A percentile compares a stretch with the other conserved stretches of the same genome.
Conservation (phyloP, 768 basidiomycete genomes). For the Tephrocybe sp. region DNA sequence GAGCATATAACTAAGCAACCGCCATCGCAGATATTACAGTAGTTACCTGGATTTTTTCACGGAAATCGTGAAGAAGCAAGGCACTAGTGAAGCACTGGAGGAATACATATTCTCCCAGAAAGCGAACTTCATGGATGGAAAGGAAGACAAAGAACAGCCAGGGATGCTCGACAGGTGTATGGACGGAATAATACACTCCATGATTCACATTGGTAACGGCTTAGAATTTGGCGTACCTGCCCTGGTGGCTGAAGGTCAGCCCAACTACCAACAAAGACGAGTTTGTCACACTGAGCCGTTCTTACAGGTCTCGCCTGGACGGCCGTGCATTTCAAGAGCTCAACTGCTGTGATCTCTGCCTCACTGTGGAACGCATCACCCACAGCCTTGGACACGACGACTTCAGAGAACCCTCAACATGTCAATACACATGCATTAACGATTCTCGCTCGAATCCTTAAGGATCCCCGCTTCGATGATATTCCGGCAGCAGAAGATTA, state of each 20-base stretch:
- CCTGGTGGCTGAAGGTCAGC: constrained; percentile 66
- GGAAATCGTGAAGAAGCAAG: constrained; percentile 35
- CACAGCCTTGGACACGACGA: too few species aligned
- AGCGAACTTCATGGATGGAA: constrained; percentile 38
- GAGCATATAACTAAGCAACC: too few species aligned
- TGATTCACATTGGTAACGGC: constrained; percentile 66
- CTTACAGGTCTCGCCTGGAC: constrained; percentile 54
- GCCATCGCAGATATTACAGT: constrained; percentile 53
- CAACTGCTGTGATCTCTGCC: constrained; percentile 31
- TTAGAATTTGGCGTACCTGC: constrained; percentile 61
- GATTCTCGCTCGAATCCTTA: constrained; percentile 54
- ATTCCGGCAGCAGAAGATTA: constrained; percentile 15
- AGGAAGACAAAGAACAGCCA: constrained; percentile 31
- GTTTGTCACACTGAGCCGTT: too few species aligned
- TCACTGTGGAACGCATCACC: constrained; percentile 23
- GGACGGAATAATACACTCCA: constrained; percentile 58
- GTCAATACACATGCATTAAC: constrained; percentile 44
- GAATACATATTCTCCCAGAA: constrained; percentile 54
- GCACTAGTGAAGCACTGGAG: constrained; percentile 42
- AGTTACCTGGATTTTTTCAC: constrained; percentile 53
- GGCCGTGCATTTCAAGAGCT: constrained; percentile 43
- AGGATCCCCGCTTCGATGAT: constrained; percentile 41
- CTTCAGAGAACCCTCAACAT: not conserved
- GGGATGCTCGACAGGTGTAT: constrained; percentile 50
- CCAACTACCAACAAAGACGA: too few species aligned